Evolutionary conservation across 73 alveolate genomes (phyloP).

Genomic region (Stentor coeruleus): DNA sequence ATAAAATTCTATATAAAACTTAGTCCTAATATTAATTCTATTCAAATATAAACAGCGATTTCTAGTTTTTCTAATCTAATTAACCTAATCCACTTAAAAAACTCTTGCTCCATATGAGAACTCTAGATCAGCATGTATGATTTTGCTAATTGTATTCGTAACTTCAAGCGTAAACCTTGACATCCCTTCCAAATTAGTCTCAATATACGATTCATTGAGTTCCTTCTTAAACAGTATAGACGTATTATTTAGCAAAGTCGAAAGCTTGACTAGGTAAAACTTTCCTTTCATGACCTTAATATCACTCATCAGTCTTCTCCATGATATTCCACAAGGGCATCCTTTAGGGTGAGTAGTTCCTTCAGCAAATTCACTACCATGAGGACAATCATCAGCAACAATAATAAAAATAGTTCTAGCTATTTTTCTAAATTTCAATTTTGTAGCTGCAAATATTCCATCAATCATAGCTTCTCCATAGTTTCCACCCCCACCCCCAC

Average conservation of each 20-base stretch:
- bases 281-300: background rate
- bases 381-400: slow-evolving; percentile 15
- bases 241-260: background rate
- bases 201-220: background rate
- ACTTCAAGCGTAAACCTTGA: too few species aligned
- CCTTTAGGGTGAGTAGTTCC: slow-evolving; percentile 25
- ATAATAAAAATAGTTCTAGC: background rate
- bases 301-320: background rate
- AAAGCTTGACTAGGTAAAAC: background rate
- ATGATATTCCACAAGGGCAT: slow-evolving; percentile 13
- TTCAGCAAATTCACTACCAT: background rate
- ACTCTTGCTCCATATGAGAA: too few species aligned
- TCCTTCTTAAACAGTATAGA: background rate
- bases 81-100: too few species aligned
- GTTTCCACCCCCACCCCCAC: slow-evolving; percentile 3
- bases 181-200: background rate
- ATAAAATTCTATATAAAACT: too few species aligned
- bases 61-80: too few species aligned
- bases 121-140: too few species aligned
- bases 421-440: background rate
- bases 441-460: background rate
- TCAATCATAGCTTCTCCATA: slow-evolving; percentile 17
- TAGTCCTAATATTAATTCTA: too few species aligned
- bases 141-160: too few species aligned
- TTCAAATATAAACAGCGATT: too few species aligned